Percentiles rank a stretch among this genome's conserved stretches.
These are phyloP conservation scores for Cryptococcus sp. DNA, from an alignment of 1,284 basidiomycete genomes.

Conservation along the genomic window DNA sequence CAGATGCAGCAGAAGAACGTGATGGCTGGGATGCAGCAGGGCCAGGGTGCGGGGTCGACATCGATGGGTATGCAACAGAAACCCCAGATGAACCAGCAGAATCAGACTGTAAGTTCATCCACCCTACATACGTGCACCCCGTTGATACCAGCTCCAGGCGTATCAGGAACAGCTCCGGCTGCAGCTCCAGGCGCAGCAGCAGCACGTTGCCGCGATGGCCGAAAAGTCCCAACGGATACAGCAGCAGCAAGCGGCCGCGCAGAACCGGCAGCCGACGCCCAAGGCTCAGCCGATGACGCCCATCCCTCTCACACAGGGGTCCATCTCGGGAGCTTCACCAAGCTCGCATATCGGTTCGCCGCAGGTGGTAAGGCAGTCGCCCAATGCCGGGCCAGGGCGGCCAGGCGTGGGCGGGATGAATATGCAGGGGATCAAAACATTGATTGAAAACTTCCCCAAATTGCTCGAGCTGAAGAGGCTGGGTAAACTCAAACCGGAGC, in stretches of 20 bases:
- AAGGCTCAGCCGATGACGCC: conserved; percentile 10
- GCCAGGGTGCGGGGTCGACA: not conserved
- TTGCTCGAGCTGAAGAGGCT: conserved; percentile 31
- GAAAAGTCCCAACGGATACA: conserved; percentile 18
- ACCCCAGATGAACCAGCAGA: conserved; percentile 15
- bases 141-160: conserved; percentile 7
- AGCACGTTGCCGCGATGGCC: conserved; percentile 18
- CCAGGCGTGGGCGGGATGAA: not conserved
- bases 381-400: conserved; percentile 4
- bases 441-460: conserved; percentile 37
- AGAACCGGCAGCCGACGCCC: conserved; percentile 14
- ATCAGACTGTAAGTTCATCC: conserved; percentile 15
- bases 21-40: conserved; percentile 8
- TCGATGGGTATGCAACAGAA: conserved; percentile 7
- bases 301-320: conserved; percentile 2
- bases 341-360: conserved; percentile 13
- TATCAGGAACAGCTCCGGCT: conserved; percentile 27
- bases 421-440: conserved; percentile 15
- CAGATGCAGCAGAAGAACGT: conserved; percentile 8
- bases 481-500: conserved; percentile 28
- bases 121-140: not conserved
- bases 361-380: conserved; percentile 22
- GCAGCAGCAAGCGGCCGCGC: conserved; percentile 16
- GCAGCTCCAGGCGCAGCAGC: conserved; percentile 19
- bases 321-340: conserved; percentile 12